Evolutionary conservation across 768 basidiomycete species (phyloP), one percentile per base, ranked within the genome.

Genomic region (Flagelloscypha sp.): DNA sequence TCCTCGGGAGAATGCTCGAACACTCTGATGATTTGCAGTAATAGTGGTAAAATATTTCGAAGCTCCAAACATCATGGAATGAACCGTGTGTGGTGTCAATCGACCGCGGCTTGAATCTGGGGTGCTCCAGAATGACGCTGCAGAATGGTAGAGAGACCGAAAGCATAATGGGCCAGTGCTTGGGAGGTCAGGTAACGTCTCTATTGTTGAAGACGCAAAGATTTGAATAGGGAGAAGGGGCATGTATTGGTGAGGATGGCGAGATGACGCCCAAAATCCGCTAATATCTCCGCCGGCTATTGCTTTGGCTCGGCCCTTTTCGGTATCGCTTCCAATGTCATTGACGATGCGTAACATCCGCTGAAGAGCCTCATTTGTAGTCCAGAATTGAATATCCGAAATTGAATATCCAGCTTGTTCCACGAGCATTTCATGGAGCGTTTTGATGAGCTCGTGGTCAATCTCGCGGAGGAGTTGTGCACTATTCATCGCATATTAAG

Each of bases 11-110:
- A n/a, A n/a, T n/a, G 77, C 77, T 48, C 70, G 77, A 17, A 90
- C 74, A 45, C 87, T 87, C 20, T 79, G 69, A 44, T 74, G 67
- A 46, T 94, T 93, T 7, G 86, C 86, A 4, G 88, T 92, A 31
- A 93, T 60, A n/a, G 84, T 87, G 42, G 89, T 92, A 83, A 84
- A 80, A 0, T 79, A 77, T 18, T 70, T 58, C 24, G 58, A 58
- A 0, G 80, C 74, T 11, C 88, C 89, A 49, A 71, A 73, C 13
- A 78, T 58, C 61, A 90, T 62, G 36, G 80, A 84, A 37, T 74
- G 67, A 7, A 84, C 71, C 0, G 89, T 92, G 52, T 92, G 88
- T 7, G 69, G 70, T 0, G 87, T 88, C 21, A 86, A 58, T 20
- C 69, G 69, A n/a, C n/a, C n/a, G n/a, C n/a, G n/a, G n/a, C n/a